A percentile compares a stretch with the other conserved stretches of the same genome.
These are phyloP conservation scores for Stephania yunnanensis DNA, from an alignment of 164 flowering plant species.

Conservation along the genomic window DNA sequence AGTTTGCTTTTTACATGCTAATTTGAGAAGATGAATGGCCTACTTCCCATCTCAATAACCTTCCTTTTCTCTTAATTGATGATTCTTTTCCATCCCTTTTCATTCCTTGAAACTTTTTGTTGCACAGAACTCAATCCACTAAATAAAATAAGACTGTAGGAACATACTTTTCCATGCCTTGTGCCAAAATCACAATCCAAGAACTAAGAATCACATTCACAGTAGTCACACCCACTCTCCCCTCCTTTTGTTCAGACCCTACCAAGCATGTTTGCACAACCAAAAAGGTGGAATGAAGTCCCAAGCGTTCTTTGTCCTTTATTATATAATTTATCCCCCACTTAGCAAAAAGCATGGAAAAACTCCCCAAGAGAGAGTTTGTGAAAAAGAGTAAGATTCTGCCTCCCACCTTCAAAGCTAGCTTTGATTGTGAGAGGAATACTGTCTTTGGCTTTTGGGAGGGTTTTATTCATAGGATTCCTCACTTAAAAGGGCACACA, in stretches of 20 bases:
- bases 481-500: slow-evolving; percentile 17
- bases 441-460: slow-evolving; percentile 26
- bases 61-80: neutral
- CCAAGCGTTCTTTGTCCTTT: slow-evolving; percentile 21
- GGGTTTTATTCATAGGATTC: slow-evolving; percentile 31
- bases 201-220: slow-evolving; percentile 21
- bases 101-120: neutral
- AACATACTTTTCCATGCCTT: neutral
- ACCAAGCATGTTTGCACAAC: slow-evolving; percentile 27
- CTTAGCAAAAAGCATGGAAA: slow-evolving; percentile 25
- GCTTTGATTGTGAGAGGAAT: slow-evolving; percentile 22
- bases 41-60: neutral
- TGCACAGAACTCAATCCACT: neutral
- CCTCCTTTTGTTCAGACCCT: slow-evolving; percentile 31
- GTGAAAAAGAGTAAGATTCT: slow-evolving; percentile 29
- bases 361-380: slow-evolving; percentile 19
- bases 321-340: slow-evolving; percentile 21
- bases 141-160: neutral
- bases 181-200: slow-evolving; percentile 3
- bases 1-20: neutral
- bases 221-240: slow-evolving; percentile 37
- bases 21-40: neutral
- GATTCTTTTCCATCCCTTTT: neutral
- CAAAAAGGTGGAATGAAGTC: slow-evolving; percentile 30
- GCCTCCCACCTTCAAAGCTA: slow-evolving; percentile 14